Conservation (phyloP, 1,284 basidiomycete species). For the Takashimella tepidaria region DNA sequence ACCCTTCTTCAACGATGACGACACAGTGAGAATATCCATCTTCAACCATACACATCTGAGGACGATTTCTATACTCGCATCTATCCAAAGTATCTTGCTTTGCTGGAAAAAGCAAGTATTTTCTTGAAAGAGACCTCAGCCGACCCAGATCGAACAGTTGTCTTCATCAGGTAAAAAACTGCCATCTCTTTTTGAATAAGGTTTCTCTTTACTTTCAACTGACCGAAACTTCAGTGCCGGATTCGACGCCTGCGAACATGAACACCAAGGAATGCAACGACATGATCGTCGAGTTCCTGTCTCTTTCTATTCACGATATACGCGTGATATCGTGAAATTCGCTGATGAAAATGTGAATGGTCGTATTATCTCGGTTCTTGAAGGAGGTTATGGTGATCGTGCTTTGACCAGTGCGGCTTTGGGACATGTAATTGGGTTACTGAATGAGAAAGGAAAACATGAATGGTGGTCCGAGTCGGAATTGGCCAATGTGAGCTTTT, state of each 20-base stretch:
- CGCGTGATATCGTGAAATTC: slow-evolving; percentile 64
- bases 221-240: slow-evolving; percentile 52
- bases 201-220: neutral
- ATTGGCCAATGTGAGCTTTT: slow-evolving; percentile 59
- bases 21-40: slow-evolving; percentile 78
- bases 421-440: slow-evolving; percentile 69
- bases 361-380: slow-evolving; percentile 77
- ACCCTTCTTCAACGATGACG: neutral
- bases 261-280: slow-evolving; percentile 84
- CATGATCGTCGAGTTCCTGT: slow-evolving; percentile 83
- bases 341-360: slow-evolving; percentile 65
- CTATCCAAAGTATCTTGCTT: slow-evolving; percentile 64
- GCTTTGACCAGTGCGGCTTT: slow-evolving; percentile 75
- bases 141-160: slow-evolving; percentile 62
- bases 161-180: slow-evolving; percentile 85
- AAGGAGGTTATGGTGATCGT: slow-evolving; percentile 91
- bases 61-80: slow-evolving; percentile 71
- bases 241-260: slow-evolving; percentile 91
- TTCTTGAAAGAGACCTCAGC: slow-evolving; percentile 68
- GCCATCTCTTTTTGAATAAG: too few species aligned
- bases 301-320: slow-evolving; percentile 80
- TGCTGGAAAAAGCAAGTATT: slow-evolving; percentile 66
- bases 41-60: slow-evolving; percentile 68
- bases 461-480: slow-evolving; percentile 68
- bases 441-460: slow-evolving; percentile 50